A percentile compares a stretch with the other conserved stretches of the same genome.
phyloP scores from a whole-genome alignment of 225 moss, liverwort and hornwort genomes.

The Lunularia cruciata region DNA sequence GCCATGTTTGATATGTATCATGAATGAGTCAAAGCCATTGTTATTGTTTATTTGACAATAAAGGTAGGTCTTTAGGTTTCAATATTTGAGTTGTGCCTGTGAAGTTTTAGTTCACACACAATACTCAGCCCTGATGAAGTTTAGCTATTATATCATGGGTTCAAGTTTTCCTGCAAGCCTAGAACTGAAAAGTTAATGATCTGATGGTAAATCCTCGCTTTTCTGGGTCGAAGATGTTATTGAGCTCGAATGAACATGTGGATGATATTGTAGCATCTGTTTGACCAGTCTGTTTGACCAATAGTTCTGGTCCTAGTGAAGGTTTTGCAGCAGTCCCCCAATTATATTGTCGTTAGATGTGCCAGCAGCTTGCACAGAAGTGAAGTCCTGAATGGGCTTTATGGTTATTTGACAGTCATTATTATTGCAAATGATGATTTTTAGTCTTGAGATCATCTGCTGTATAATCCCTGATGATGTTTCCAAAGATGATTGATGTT shows the following conservation, averaged over 20 bases:
- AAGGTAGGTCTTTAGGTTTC: constrained; percentile 43
- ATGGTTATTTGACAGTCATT: constrained; percentile 10
- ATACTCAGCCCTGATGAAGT: constrained; percentile 10
- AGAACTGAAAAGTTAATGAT: constrained; percentile 13
- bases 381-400: constrained; percentile 11
- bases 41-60: constrained; percentile 50
- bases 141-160: constrained; percentile 18
- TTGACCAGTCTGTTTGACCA: constrained; percentile 15
- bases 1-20: constrained; percentile 62
- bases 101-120: constrained; percentile 28
- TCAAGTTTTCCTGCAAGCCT: constrained; percentile 34
- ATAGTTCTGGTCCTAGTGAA: constrained; percentile 13
- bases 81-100: constrained; percentile 30
- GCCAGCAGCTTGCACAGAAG: constrained; percentile 17
- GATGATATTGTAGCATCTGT: constrained; percentile 13
- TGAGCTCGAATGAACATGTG: constrained; percentile 9
- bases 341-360: constrained; percentile 25
- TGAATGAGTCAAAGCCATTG: constrained; percentile 50
- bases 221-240: constrained; percentile 20
- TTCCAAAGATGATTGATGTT: constrained; percentile 15
- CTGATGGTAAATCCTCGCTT: constrained; percentile 12
- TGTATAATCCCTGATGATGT: constrained; percentile 31
- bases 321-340: constrained; percentile 28
- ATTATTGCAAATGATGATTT: constrained; percentile 2
- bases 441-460: constrained; percentile 15